These are phyloP conservation scores for Candida alai DNA, from an alignment of 805 yeast genomes.

Conservation along the genomic window DNA sequence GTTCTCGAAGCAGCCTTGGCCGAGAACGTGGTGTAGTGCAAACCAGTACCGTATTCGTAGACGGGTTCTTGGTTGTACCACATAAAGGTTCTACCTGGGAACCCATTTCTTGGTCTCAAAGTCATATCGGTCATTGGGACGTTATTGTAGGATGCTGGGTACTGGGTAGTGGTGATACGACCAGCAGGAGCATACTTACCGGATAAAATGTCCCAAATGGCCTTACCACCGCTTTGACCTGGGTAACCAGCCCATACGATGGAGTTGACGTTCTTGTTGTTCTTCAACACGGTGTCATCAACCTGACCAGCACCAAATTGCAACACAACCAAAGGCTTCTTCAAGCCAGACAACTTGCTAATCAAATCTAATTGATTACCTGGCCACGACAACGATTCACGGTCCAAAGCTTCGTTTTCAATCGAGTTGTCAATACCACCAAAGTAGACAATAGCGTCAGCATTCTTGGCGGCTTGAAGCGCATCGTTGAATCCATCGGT, in stretches of 20 bases:
- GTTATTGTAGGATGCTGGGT: constrained; percentile 6
- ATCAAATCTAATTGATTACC: constrained; percentile 9
- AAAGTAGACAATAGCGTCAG: constrained; percentile 8
- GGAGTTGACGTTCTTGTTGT: constrained; percentile 9
- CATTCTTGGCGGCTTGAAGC: constrained; percentile 5
- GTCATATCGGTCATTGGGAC: constrained; percentile 9
- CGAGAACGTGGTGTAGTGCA: constrained; percentile 10
- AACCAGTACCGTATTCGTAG: constrained; percentile 11
- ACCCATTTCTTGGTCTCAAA: constrained; percentile 7
- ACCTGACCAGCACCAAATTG: constrained; percentile 9
- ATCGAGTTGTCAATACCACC: constrained; percentile 7
- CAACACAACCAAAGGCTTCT: constrained; percentile 7
- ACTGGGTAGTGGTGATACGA: constrained; percentile 9
- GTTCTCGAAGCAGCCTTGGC: constrained; percentile 2
- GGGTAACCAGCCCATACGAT: constrained; percentile 9
- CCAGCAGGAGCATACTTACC: constrained; percentile 9
- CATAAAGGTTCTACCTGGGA: constrained; percentile 9
- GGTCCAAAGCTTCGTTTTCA: constrained; percentile 8
- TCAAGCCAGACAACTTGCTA: constrained; percentile 4
- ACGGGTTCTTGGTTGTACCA: constrained; percentile 9
- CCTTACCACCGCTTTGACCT: constrained; percentile 10
- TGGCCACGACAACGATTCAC: constrained; percentile 7
- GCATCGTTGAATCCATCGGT: constrained; percentile 6
- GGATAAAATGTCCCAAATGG: constrained; percentile 5
- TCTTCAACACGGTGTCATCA: constrained; percentile 7